phyloP scores from a whole-genome alignment of 164 flowering plant genomes.

The Vitis rotundifolia region DNA sequence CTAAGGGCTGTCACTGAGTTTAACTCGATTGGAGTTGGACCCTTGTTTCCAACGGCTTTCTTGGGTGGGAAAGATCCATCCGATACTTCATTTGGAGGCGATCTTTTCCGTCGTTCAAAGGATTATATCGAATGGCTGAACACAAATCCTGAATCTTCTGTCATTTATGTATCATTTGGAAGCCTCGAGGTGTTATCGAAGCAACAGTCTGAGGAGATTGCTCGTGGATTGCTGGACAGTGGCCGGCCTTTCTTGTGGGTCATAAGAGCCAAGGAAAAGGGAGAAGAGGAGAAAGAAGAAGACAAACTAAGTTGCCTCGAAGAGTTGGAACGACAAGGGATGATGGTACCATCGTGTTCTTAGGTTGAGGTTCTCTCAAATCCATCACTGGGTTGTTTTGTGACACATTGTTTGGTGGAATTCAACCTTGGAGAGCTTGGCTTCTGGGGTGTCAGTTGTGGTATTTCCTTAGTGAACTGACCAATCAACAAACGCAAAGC shows the following conservation, averaged over 20 bases:
- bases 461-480: slow-evolving; percentile 41
- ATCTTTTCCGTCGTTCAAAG: slow-evolving; percentile 18
- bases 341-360: slow-evolving; percentile 48
- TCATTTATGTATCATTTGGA: slow-evolving; percentile 50
- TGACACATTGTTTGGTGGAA: slow-evolving; percentile 53
- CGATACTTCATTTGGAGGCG: slow-evolving; percentile 31
- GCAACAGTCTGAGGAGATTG: slow-evolving; percentile 38
- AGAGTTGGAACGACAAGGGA: slow-evolving; percentile 27
- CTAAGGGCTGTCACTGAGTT: slow-evolving; percentile 26
- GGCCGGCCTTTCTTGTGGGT: slow-evolving; percentile 53
- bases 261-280: slow-evolving; percentile 8
- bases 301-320: slow-evolving; percentile 1
- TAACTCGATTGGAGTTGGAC: slow-evolving; percentile 39
- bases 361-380: slow-evolving; percentile 42
- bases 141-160: slow-evolving; percentile 36
- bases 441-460: slow-evolving; percentile 41
- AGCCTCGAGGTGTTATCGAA: slow-evolving; percentile 24
- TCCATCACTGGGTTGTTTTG: slow-evolving; percentile 40
- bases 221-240: slow-evolving; percentile 21
- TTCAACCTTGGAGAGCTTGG: slow-evolving; percentile 39
- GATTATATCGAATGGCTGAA: slow-evolving; percentile 44
- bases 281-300: slow-evolving; percentile 7
- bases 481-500: slow-evolving; percentile 41
- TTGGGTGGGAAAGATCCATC: slow-evolving; percentile 28
- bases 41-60: slow-evolving; percentile 44